Percentiles rank a stretch among this genome's conserved stretches.
These are phyloP conservation scores for Apophysomyces sp. DNA, from an alignment of 371 early-diverging fungal genomes.

Conservation along the genomic window DNA sequence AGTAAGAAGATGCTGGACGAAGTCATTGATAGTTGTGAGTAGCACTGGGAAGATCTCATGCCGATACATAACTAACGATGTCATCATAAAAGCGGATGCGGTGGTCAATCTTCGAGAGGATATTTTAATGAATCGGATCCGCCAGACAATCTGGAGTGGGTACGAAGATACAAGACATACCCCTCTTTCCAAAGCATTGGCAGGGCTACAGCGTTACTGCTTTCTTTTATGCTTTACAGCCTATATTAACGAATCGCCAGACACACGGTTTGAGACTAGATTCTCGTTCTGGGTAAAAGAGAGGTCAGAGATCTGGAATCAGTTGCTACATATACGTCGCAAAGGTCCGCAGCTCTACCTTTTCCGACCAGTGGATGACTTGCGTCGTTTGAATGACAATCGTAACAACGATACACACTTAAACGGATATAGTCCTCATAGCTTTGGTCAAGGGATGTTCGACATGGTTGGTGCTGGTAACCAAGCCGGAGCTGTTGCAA, in stretches of 20 bases:
- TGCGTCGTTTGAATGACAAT: constrained; percentile 36
- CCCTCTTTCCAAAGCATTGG: constrained; percentile 49
- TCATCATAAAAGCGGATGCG: constrained; percentile 45
- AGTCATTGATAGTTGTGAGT: constrained; percentile 61
- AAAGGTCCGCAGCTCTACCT: constrained; percentile 53
- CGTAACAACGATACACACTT: constrained; percentile 4
- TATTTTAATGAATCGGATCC: constrained; percentile 61
- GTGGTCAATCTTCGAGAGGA: constrained; percentile 65
- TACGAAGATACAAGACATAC: constrained; percentile 28
- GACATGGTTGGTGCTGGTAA: constrained; percentile 45
- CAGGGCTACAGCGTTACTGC: constrained; percentile 68
- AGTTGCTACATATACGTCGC: constrained; percentile 55
- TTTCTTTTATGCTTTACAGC: constrained; percentile 62
- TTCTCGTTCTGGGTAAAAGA: constrained; percentile 59
- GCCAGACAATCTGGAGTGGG: constrained; percentile 39
- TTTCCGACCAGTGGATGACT: constrained; percentile 71
- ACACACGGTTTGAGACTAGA: constrained; percentile 35
- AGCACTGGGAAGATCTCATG: not conserved
- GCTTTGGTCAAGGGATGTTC: constrained; percentile 41
- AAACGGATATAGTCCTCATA: constrained; percentile 8
- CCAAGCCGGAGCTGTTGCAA: constrained; percentile 32
- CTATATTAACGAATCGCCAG: constrained; percentile 53
- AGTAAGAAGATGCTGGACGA: constrained; percentile 58
- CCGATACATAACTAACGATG: not conserved
- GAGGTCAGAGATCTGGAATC: constrained; percentile 60